Evolutionary conservation across 2,329 filamentous ascomycete species (phyloP).

Genomic region (Fusarium sp.): DNA sequence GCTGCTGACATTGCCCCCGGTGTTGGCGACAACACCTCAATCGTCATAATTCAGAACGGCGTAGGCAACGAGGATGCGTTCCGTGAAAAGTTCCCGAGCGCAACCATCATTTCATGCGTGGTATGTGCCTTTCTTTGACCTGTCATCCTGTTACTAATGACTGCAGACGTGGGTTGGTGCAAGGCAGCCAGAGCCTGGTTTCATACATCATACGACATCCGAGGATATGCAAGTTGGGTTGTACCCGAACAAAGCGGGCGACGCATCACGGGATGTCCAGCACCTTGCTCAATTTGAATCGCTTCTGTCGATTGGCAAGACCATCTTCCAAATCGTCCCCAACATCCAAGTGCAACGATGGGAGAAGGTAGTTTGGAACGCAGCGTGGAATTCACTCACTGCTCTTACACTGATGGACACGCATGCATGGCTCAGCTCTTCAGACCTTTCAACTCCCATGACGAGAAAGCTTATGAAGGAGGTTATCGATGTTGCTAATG

Average conservation of each 20-base stretch:
- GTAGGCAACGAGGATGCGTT: constrained; percentile 69
- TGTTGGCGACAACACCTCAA: constrained; percentile 57
- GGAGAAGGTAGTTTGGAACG: constrained; percentile 70
- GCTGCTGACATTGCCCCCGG: constrained; percentile 43
- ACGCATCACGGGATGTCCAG: constrained; percentile 46
- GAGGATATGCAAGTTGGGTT: constrained; percentile 67
- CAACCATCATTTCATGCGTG: constrained; percentile 66
- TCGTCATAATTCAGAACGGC: constrained; percentile 71
- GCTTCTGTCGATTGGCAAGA: constrained; percentile 55
- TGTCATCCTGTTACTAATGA: background rate
- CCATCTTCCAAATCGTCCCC: constrained; percentile 58
- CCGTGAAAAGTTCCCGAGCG: constrained; percentile 56
- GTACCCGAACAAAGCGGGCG: constrained; percentile 53
- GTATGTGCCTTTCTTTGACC: constrained; percentile 46
- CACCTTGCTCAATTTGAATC: constrained; percentile 54
- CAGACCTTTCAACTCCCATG: constrained; percentile 56
- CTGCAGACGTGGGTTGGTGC: constrained; percentile 63
- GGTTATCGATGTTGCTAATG: constrained; percentile 65
- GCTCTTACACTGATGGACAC: constrained; percentile 65
- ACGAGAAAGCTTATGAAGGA: constrained; percentile 64
- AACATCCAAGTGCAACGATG: constrained; percentile 68
- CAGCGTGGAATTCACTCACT: constrained; percentile 69
- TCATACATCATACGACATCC: constrained; percentile 60
- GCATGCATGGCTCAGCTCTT: constrained; percentile 59
- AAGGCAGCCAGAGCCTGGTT: constrained; percentile 59